Conservation (phyloP, 2,329 filamentous ascomycete species). For the Diaporthe citriasiana region DNA sequence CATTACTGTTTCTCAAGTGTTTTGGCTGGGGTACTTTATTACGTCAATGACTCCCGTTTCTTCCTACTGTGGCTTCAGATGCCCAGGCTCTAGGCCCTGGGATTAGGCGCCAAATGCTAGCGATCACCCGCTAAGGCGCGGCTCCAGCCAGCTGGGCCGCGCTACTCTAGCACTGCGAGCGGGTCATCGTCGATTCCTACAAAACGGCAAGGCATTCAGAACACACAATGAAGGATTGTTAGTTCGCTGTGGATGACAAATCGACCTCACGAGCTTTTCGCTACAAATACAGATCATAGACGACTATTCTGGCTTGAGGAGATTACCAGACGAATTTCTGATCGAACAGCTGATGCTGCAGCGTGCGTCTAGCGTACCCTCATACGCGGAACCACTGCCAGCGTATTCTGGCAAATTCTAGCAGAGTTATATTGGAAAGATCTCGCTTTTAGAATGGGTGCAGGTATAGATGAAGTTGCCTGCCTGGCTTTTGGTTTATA, state of each 20-base stretch:
- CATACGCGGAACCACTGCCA: neutral
- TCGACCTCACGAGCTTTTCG: neutral
- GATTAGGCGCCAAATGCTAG: neutral
- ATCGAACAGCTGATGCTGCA: too few species aligned
- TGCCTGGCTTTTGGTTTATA: neutral
- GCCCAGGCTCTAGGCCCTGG: neutral
- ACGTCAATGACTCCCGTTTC: slow-evolving; percentile 17
- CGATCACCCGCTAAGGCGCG: slow-evolving; percentile 10
- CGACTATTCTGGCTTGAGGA: neutral
- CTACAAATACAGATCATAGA: neutral
- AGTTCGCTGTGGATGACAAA: neutral
- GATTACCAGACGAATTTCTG: too few species aligned
- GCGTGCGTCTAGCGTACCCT: neutral
- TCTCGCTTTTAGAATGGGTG: too few species aligned
- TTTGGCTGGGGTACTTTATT: neutral
- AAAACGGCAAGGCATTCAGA: neutral
- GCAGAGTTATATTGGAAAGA: too few species aligned
- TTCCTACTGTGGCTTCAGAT: neutral
- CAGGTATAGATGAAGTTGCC: too few species aligned
- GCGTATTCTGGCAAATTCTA: too few species aligned
- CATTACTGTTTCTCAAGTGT: neutral
- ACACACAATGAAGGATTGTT: neutral
- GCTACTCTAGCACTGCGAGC: neutral
- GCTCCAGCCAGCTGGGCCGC: slow-evolving; percentile 11
- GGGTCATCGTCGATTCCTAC: neutral